A percentile compares a stretch with the other conserved stretches of the same genome.
These are phyloP conservation scores for Schizochytrium sp. DNA, from an alignment of 108 stramenopile species.

Conservation along the genomic window DNA sequence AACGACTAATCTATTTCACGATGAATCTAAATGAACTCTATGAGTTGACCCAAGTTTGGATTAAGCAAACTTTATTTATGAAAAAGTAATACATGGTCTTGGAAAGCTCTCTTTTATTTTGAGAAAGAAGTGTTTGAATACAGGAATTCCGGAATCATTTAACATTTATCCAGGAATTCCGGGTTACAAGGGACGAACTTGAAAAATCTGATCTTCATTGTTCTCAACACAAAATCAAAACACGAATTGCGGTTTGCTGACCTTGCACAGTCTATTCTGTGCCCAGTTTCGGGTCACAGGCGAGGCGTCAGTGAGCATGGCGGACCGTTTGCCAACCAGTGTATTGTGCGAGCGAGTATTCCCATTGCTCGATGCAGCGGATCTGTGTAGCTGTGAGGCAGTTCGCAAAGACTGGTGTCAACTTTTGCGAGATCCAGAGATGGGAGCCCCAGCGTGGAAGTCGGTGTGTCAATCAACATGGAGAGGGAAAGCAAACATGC, in stretches of 20 bases:
- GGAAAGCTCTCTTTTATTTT: too few relatives aligned
- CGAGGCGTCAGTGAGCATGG: not conserved
- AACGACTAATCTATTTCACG: too few relatives aligned
- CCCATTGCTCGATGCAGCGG: not conserved
- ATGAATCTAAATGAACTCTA: too few relatives aligned
- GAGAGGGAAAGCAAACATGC: conserved; percentile 31
- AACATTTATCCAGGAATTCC: too few relatives aligned
- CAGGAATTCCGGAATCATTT: too few relatives aligned
- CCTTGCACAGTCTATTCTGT: not conserved
- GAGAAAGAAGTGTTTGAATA: too few relatives aligned
- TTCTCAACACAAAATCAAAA: too few relatives aligned
- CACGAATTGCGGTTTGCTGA: not conserved
- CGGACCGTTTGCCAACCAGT: not conserved
- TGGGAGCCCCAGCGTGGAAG: not conserved
- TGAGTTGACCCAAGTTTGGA: too few relatives aligned
- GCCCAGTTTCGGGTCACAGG: not conserved
- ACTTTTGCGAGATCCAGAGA: not conserved
- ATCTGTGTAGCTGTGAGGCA: conserved; percentile 8
- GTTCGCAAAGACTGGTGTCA: not conserved
- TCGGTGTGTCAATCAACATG: not conserved
- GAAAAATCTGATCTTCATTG: too few relatives aligned
- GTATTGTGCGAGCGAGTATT: conserved; percentile 6
- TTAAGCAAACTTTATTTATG: too few relatives aligned
- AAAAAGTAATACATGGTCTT: too few relatives aligned
- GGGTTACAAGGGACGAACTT: too few relatives aligned